A percentile compares a stretch with the other conserved stretches of the same genome.
phyloP scores from a whole-genome alignment of 495 filamentous ascomycete species.

The Filosporella fistucella region DNA sequence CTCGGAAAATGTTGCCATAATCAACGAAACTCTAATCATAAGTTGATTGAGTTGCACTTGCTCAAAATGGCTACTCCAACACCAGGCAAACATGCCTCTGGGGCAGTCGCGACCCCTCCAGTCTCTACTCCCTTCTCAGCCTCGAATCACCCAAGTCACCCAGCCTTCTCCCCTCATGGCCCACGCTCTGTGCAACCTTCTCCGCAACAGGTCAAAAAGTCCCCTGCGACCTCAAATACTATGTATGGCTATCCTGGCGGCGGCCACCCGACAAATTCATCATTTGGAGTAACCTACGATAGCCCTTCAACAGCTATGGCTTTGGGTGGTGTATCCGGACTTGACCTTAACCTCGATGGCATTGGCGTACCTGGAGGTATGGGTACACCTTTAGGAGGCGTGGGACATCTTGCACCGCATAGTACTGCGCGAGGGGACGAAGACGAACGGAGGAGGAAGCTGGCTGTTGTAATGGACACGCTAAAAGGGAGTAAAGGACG shows the following conservation, averaged over 20 bases:
- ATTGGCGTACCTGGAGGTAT: conserved; percentile 6
- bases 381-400: conserved; percentile 6
- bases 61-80: conserved; percentile 46
- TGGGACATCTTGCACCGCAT: conserved; percentile 18
- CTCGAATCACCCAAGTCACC: conserved; percentile 27
- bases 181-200: conserved; percentile 38
- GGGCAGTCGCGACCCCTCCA: conserved; percentile 45
- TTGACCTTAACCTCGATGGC: conserved; percentile 36
- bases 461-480: conserved; percentile 48
- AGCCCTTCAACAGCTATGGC: conserved; percentile 48
- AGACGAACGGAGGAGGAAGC: conserved; percentile 50
- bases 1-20: too few relatives aligned
- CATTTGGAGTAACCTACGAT: conserved; percentile 40
- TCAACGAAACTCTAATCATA: neutral
- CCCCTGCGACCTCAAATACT: conserved; percentile 37
- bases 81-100: conserved; percentile 32
- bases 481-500: conserved; percentile 41
- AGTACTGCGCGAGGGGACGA: conserved; percentile 41
- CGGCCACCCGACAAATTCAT: conserved; percentile 26
- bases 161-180: conserved; percentile 44
- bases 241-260: conserved; percentile 27
- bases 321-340: conserved; percentile 35
- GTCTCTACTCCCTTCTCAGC: conserved; percentile 52
- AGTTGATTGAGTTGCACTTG: neutral
- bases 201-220: conserved; percentile 51